These are phyloP conservation scores for Tubosaeta sp. DNA, from an alignment of 768 basidiomycete species.

Conservation along the genomic window DNA sequence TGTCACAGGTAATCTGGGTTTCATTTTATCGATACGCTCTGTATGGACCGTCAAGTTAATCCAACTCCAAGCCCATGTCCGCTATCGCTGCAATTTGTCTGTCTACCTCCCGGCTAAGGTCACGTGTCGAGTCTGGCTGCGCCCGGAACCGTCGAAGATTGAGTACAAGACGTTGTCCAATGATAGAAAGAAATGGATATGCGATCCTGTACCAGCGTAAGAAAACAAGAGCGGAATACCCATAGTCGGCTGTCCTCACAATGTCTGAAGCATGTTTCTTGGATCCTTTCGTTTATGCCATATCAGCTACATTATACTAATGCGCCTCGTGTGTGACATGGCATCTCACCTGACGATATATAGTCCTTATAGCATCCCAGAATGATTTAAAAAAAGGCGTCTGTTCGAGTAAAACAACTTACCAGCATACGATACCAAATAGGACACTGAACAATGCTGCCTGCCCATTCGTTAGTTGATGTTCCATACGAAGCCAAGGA, in stretches of 20 bases:
- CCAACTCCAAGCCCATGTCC: not conserved
- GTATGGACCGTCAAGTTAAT: too few species aligned
- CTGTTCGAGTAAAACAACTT: not conserved
- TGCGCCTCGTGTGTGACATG: not conserved
- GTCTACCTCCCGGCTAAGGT: not conserved
- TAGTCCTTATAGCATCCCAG: not conserved
- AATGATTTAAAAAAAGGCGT: not conserved
- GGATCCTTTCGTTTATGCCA: not conserved
- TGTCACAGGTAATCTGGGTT: too few species aligned
- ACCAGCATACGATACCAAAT: conserved; percentile 1
- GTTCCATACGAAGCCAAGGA: too few species aligned
- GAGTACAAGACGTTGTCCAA: conserved; percentile 2
- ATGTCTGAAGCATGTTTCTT: not conserved
- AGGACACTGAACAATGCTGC: not conserved
- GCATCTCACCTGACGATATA: not conserved
- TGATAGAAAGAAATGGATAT: not conserved
- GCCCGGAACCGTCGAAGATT: not conserved
- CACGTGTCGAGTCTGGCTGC: not conserved
- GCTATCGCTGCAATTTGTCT: not conserved
- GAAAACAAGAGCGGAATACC: not conserved
- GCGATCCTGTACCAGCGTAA: not conserved
- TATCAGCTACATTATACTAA: not conserved
- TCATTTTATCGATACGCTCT: not conserved
- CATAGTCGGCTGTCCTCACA: not conserved
- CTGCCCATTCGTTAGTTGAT: not conserved